Base-by-base conservation (phyloP, 2,329 filamentous ascomycete species). In the Elsinoe necatrix region DNA sequence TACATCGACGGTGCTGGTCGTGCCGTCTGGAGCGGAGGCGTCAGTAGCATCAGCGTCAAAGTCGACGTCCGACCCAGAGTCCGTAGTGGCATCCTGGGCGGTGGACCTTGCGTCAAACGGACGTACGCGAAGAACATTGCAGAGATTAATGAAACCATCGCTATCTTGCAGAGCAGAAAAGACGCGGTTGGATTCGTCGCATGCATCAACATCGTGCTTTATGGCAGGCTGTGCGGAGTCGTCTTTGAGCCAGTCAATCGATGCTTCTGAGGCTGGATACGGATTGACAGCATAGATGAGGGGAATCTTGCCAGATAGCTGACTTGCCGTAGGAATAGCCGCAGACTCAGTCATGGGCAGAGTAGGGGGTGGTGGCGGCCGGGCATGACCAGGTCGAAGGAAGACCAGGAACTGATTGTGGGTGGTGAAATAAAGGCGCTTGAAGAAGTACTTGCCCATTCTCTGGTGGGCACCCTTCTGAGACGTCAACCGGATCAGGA, bases 71-170 rank as follows among this genome's bases (percentile, higher is more conserved):
- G 48, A 52, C 18, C 34, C 48, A 21, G 31, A 39, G 50, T 71
- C 65, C 2, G 76, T 72, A n/a, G 81, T 67, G 23, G 75, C 71
- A 3, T 76, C 72, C 57, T 84, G 80, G 0, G 72, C 76, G n/a
- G 76, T 70, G 18, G 75, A 76, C n/a, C 78, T 77, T 45, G 73
- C 71, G 39, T 71, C 69, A 21, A 82, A 76, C 59, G 76, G 72
- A n/a, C 82, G 78, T 12, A 85, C 79, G 61, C 79, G 75, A 9
- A 71, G 67, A 11, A 85, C 76, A 58, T 78, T 74, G 57, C 77
- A 77, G 34, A 86, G 68, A 65, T 86, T 76, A 64, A 87, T 78
- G 65, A 83, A 82, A 7, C 83, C 80, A 59, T 87, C 81, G n/a
- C 80, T 73, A 57, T 79, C 72, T 50, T 77, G 68, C 48, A 85